phyloP scores from a whole-genome alignment of 2,329 filamentous ascomycete species.

The Scedosporium apiospermum region DNA sequence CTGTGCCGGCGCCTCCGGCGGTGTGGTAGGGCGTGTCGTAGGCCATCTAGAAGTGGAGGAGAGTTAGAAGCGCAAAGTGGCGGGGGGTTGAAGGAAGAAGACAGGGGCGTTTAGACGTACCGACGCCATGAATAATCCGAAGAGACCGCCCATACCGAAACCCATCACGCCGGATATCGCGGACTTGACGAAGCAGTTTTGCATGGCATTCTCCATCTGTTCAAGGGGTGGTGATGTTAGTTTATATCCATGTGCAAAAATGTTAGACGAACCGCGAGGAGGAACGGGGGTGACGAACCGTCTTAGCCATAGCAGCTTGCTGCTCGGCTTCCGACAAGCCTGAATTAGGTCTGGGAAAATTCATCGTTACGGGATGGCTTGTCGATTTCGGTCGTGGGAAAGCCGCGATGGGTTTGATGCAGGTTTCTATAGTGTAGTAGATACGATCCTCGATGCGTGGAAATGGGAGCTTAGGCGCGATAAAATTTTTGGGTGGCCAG shows the following conservation, averaged over 20 bases:
- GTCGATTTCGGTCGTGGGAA: neutral
- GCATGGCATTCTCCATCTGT: slow-evolving; percentile 77
- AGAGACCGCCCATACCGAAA: slow-evolving; percentile 85
- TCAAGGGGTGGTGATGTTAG: neutral
- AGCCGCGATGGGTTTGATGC: neutral
- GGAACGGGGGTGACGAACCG: slow-evolving; percentile 5
- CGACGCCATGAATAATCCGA: slow-evolving; percentile 96
- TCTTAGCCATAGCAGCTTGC: slow-evolving; percentile 12
- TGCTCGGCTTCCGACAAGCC: slow-evolving; percentile 7
- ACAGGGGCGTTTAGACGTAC: slow-evolving; percentile 41
- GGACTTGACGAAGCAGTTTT: slow-evolving; percentile 84
- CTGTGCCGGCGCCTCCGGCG: slow-evolving; percentile 25
- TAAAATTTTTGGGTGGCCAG: neutral
- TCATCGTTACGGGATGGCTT: slow-evolving; percentile 1
- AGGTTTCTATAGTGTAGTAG: neutral
- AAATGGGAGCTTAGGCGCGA: neutral
- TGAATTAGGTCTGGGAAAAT: neutral
- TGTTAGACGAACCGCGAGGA: too few relatives aligned
- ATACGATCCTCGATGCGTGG: neutral
- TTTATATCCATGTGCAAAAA: neutral
- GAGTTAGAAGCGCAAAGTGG: slow-evolving; percentile 1
- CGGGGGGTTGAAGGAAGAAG: neutral
- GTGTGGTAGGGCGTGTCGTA: slow-evolving; percentile 85
- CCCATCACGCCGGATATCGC: slow-evolving; percentile 87
- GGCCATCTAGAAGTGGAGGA: slow-evolving; percentile 60